Conservation (phyloP, 495 filamentous ascomycete genomes). For the Elaphomyces granulatus region DNA sequence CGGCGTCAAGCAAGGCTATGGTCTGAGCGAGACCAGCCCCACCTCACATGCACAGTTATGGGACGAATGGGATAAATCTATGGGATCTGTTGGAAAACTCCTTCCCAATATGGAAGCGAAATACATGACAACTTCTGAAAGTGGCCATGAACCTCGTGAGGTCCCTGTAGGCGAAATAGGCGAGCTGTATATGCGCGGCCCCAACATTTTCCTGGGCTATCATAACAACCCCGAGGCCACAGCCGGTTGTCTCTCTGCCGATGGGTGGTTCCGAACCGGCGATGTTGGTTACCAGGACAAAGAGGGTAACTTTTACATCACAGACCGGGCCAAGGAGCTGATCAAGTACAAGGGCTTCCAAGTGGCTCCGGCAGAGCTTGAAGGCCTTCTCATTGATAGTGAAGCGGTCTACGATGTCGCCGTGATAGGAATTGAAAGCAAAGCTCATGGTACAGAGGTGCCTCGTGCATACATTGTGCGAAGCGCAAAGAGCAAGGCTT, state of each 20-base stretch:
- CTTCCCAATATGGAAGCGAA: constrained; percentile 74
- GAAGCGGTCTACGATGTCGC: constrained; percentile 66
- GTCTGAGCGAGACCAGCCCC: constrained; percentile 67
- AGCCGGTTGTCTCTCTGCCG: constrained; percentile 40
- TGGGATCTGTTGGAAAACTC: constrained; percentile 71
- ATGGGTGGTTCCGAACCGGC: constrained; percentile 51
- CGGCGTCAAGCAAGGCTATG: constrained; percentile 74
- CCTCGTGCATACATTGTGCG: constrained; percentile 70
- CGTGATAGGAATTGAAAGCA: constrained; percentile 66
- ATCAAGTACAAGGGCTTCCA: constrained; percentile 89
- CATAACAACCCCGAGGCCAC: constrained; percentile 60
- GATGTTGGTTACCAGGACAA: constrained; percentile 48
- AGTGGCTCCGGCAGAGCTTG: constrained; percentile 76
- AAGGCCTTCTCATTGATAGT: constrained; percentile 60
- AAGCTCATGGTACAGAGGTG: constrained; percentile 59
- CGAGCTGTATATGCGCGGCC: constrained; percentile 49
- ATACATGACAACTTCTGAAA: constrained; percentile 46
- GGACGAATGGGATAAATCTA: constrained; percentile 59
- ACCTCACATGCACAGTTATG: constrained; percentile 45
- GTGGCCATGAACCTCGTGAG: constrained; percentile 40
- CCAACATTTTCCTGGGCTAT: constrained; percentile 61
- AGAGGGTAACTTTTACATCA: constrained; percentile 54
- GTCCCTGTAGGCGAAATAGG: constrained; percentile 45
- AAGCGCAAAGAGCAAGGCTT: constrained; percentile 34
- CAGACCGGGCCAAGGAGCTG: constrained; percentile 78